These are phyloP conservation scores for Chiua virens DNA, from an alignment of 768 basidiomycete genomes.

Conservation along the genomic window DNA sequence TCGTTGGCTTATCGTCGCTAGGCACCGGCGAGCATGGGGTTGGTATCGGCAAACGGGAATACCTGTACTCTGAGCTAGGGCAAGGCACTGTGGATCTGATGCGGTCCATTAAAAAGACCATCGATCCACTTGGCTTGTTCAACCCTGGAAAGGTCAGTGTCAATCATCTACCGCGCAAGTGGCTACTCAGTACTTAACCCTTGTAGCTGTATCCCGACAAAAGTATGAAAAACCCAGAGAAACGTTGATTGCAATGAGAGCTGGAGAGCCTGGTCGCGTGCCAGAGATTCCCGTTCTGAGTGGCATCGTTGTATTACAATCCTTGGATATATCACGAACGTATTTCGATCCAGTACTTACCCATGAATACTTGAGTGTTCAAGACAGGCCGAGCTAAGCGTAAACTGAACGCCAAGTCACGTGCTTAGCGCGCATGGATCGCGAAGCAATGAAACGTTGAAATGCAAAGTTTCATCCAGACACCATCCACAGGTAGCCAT, in stretches of 20 bases:
- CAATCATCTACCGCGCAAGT: background rate
- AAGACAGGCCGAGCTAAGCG: no score
- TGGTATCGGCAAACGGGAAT: slow-evolving; percentile 81
- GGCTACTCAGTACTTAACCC: background rate
- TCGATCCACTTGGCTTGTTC: slow-evolving; percentile 76
- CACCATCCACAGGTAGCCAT: slow-evolving; percentile 12
- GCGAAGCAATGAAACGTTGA: no score
- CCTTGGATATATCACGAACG: no score
- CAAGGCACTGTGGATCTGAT: slow-evolving; percentile 80
- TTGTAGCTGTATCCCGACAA: slow-evolving; percentile 25
- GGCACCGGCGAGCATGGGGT: slow-evolving; percentile 87
- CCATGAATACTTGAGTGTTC: no score
- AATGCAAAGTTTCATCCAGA: background rate
- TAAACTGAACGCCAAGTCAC: slow-evolving; percentile 8
- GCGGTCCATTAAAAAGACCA: slow-evolving; percentile 72
- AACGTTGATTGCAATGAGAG: background rate
- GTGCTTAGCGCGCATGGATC: background rate
- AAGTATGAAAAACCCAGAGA: slow-evolving; percentile 15
- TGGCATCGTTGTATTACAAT: no score
- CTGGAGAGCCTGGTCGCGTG: no score
- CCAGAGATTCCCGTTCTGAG: background rate
- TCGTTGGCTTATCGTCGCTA: slow-evolving; percentile 17
- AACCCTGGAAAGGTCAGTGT: slow-evolving; percentile 80
- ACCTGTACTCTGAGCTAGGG: slow-evolving; percentile 80
- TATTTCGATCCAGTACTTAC: no score